phyloP scores from a whole-genome alignment of 2,329 filamentous ascomycete genomes.

The Ascochyta koolunga region DNA sequence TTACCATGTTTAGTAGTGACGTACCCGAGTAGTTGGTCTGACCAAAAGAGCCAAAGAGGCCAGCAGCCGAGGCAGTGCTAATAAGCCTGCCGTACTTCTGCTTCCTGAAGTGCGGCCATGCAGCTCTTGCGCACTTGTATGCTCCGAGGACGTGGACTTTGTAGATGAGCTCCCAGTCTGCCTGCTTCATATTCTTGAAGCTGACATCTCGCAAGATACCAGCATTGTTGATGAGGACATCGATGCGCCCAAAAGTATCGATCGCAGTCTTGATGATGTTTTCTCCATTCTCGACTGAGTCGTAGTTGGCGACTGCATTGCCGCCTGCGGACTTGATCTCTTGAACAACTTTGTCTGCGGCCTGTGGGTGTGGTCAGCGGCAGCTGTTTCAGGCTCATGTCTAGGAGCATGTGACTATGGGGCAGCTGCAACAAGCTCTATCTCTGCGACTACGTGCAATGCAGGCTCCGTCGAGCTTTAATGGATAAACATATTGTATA shows the following conservation, averaged over 20 bases:
- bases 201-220: slow-evolving; percentile 93
- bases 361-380: slow-evolving; percentile 55
- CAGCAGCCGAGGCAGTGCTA: slow-evolving; percentile 95
- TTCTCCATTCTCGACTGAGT: slow-evolving; percentile 91
- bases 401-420: slow-evolving; percentile 2
- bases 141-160: slow-evolving; percentile 90
- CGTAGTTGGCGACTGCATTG: slow-evolving; percentile 97
- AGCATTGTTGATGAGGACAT: slow-evolving; percentile 97
- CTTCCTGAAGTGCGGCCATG: slow-evolving; percentile 97
- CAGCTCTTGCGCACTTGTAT: slow-evolving; percentile 93
- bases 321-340: slow-evolving; percentile 87
- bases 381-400: background rate
- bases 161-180: slow-evolving; percentile 95
- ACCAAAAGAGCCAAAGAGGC: slow-evolving; percentile 93
- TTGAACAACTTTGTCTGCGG: slow-evolving; percentile 81
- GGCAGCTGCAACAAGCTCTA: background rate
- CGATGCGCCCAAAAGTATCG: slow-evolving; percentile 81
- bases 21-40: slow-evolving; percentile 90
- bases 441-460: too few species aligned
- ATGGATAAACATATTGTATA: too few species aligned
- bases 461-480: background rate
- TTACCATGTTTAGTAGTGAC: slow-evolving; percentile 16
- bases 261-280: slow-evolving; percentile 91
- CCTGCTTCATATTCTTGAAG: slow-evolving; percentile 98
- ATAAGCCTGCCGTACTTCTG: slow-evolving; percentile 98